Evolutionary conservation across 306 rosid genomes (phyloP), one percentile per base, ranked within the genome.

Genomic region (Ammopiptanthus mongolicus): DNA sequence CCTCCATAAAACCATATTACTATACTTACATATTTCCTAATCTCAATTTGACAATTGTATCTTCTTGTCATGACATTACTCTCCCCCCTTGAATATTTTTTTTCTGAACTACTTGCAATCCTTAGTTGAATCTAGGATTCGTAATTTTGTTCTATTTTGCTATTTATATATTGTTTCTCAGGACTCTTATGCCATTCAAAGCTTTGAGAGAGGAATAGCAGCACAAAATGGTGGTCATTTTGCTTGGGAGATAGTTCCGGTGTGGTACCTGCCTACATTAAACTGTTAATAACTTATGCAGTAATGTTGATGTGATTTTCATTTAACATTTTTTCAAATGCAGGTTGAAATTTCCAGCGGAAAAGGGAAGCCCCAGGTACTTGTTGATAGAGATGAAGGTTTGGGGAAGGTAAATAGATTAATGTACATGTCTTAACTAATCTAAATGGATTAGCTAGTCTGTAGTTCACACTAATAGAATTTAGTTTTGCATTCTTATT

Each of bases 191-290:
- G 97, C 97, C 62, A 79, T 94, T 73, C 87, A 23, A 78, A 94
- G 98, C 88, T 94, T 90, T 75, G 84, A 82, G 83, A 87, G 93
- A 80, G 98, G 95, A 82, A 83, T 82, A 82, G 76, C 91, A 76
- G 98, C 96, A 21, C 88, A 90, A 82, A 88, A 85, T 42, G 79
- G 80, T 65, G 95, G 96, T 73, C 84, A 61, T 47, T 88, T 91
- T 73, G 69, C 89, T 9, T 94, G 98, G 98, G 98, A 94, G 89
- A 90, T 90, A 59, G 87, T 77, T 86, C 97, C 96, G 70, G 97
- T 94, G 53, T 50, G 88, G 37, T 77, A 84, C 71, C 57, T 39
- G 8, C 28, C 73, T 70, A 33, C 53, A 8, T 44, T 22, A 64
- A 42, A 33, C 8, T 68, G 61, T 33, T 46, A 34, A 34, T 56